Evolutionary conservation across 2,329 filamentous ascomycete species (phyloP), one percentile per base, ranked within the genome.

Genomic region (Clarireedia paspali): DNA sequence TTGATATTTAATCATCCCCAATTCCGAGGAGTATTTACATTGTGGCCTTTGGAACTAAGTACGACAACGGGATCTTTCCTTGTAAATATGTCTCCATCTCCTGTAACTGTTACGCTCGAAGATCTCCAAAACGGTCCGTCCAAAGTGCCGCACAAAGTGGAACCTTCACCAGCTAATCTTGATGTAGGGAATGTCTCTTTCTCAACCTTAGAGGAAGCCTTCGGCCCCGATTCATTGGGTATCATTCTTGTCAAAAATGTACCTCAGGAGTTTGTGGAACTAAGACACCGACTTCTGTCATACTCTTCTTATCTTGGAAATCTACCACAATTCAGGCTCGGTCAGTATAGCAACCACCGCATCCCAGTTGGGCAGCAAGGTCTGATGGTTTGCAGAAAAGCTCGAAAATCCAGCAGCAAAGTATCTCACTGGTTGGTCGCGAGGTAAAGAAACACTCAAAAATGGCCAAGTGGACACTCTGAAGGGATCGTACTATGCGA

Each of bases 231-330:
- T 26, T 96, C 91, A 2, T 77, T 97, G 12, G 94, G 94, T 0
- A 96, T 99, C 52, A 85, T 99, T 55, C 76, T 97, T n/a, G 91
- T 99, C 48, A 90, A 88, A 68, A 89, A 91, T 68, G 81, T 97
- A 0, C 89, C 91, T 0, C 60, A 77, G 5, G 76, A 82, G 52
- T 99, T 95, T 65, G 72, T 79, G 14, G 72, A 79, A n/a, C 74
- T 96, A 45, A 82, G 94, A 59, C 81, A 81, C 57, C 80, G 81
- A 58, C 80, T 95, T 2, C 78, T 99, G 6, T 94, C 89, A 0
- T 94, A 94, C 69, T 84, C 91, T 4, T 95, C 90, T 0, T 94
- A 95, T 68, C 82, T 97, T 40, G 94, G 89, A 36, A 91, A 91
- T 61, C 78, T 97, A 4, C 80, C 90, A 5, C 72, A 79, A 26